Base-by-base conservation (phyloP, 2,329 filamentous ascomycete genomes). In the Lasiodiplodia theobromae region DNA sequence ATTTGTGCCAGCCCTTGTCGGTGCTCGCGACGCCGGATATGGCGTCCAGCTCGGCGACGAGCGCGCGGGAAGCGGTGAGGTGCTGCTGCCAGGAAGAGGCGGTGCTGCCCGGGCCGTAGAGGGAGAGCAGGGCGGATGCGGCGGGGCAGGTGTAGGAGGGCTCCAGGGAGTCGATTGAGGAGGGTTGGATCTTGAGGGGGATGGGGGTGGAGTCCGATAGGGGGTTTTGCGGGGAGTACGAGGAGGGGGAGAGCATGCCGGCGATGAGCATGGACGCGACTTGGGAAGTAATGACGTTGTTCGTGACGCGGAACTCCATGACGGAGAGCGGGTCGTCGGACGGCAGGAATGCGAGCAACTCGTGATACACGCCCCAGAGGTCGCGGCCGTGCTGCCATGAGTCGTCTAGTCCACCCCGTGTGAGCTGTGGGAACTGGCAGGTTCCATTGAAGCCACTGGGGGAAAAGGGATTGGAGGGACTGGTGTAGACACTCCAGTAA, bases 351-450 rank as follows among this genome's bases (percentile, higher is more conserved):
- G 81, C 75, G 0, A 96, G 84, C 5, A 92, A 81, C 70, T 88
- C 86, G 73, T 90, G 87, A 75, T 96, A 96, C 10, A 95, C 91
- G n/a, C 80, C 86, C 74, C 89, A 93, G 0, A 96, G 80, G 75
- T 96, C 92, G n/a, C 82, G 84, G 11, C 93, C 92, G 77, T 96
- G 93, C 71, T 89, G 86, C 83, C 87, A 91, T 16, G 90, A 91
- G 78, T 96, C 92, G 58, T 90, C 87, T 0, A 96, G 83, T 0
- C 93, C 92, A 21, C 81, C 85, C 1, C 86, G 81, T 0, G 92
- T 94, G 73, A 96, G 92, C 77, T 96, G 93, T 0, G 92, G 93
- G 76, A 95, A 96, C 72, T 91, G 89, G 73, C 93, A 96, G 14
- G 87, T 89, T 2, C 92, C 91, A 51, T 88, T 85, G 83, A 91